Percentiles rank a stretch among this genome's conserved stretches.
These are phyloP conservation scores for Fistulinella prunicolor DNA, from an alignment of 768 basidiomycete species.

Conservation along the genomic window DNA sequence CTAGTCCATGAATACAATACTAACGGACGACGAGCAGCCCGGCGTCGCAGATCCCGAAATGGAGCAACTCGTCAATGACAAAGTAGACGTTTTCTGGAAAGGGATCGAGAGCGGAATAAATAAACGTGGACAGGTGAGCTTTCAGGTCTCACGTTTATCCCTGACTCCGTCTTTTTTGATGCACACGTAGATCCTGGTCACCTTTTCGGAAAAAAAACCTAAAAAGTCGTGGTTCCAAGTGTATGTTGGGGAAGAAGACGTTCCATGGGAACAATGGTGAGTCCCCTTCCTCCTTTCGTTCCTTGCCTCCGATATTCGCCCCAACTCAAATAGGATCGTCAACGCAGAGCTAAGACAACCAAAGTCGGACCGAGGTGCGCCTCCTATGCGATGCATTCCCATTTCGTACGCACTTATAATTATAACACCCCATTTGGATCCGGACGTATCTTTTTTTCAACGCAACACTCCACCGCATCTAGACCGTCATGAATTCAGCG, in stretches of 20 bases:
- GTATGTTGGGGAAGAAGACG: constrained; percentile 72
- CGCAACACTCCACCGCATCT: not conserved
- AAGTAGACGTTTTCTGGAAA: constrained; percentile 78
- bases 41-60: constrained; percentile 73
- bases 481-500: constrained; percentile 53
- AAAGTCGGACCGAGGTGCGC: constrained; percentile 56
- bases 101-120: constrained; percentile 60
- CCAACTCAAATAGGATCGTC: constrained; percentile 52
- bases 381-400: not conserved
- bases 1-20: too few species aligned
- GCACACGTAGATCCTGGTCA: constrained; percentile 71
- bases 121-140: constrained; percentile 65
- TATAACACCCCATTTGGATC: not conserved
- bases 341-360: constrained; percentile 79
- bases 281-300: constrained; percentile 7
- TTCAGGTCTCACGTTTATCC: not conserved
- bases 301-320: not conserved
- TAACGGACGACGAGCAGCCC: constrained; percentile 59
- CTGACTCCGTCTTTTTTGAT: too few species aligned
- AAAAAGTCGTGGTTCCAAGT: constrained; percentile 79
- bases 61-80: constrained; percentile 68
- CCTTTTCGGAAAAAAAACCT: constrained; percentile 72
- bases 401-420: not conserved
- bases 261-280: constrained; percentile 87
- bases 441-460: too few species aligned